Evolutionary conservation across 2,329 filamentous ascomycete species (phyloP), one percentile per base, ranked within the genome.

Genomic region (Penicillium sp.): DNA sequence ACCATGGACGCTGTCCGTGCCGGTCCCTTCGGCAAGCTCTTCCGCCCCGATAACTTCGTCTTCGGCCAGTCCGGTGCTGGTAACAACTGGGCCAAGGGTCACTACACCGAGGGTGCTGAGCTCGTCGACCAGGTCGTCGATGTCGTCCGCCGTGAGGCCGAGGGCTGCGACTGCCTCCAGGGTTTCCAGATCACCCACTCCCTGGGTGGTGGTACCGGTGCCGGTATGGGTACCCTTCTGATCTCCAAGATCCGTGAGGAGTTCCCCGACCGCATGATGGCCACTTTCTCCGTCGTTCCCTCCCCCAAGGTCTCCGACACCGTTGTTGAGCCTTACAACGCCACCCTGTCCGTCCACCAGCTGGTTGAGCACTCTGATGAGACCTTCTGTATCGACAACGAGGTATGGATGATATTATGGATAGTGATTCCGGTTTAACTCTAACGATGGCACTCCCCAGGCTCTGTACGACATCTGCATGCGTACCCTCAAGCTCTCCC

Each of bases 71-170:
- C 93, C 63, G 91, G 93, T 81, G 93, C 93, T 72, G 93, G 93
- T 77, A 98, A 98, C 88, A 97, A 97, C 84, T 98, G 93, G 93
- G 93, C 93, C 74, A 98, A 97, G 85, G 93, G 93, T 77, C 93
- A 98, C 74, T 98, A 98, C 83, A 98, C 93, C 56, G 93, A 98
- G 79, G 93, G 93, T 83, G 93, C 93, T 60, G 93, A 98, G 79
- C 83, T 97, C 53, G 93, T 98, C 59, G 93, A 98, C 79, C 81
- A 96, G 67, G 93, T 98, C 59, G 83, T 98, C 60, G 93, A 97
- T 70, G 93, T 98, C 57, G 91, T 98, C 68, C 93, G 93, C 70
- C 91, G 93, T 65, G 93, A 98, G 81, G 91, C 93, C 59, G 93
- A 98, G 78, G 88, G 87, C 71, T 97, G 93, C 70, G 93, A 98